phyloP scores from a whole-genome alignment of 495 filamentous ascomycete species.

The Xylaria scruposa region DNA sequence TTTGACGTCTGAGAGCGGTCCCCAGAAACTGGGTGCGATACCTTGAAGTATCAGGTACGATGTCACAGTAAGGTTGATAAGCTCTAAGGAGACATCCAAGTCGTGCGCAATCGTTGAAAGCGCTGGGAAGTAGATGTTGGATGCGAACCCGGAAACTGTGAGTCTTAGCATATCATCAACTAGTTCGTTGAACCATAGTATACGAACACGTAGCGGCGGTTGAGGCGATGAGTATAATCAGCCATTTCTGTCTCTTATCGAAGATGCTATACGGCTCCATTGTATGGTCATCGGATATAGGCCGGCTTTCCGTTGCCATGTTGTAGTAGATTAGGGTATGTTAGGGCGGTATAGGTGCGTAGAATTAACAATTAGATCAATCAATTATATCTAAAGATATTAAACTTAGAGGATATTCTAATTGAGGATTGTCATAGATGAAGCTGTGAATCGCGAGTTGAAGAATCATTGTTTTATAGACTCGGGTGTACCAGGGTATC shows the following conservation, averaged over 20 bases:
- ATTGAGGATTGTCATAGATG: background rate
- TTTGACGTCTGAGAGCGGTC: slow-evolving; percentile 54
- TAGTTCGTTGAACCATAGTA: background rate
- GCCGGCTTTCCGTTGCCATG: slow-evolving; percentile 5
- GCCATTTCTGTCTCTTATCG: slow-evolving; percentile 52
- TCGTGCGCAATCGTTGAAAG: slow-evolving; percentile 53
- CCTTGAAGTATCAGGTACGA: slow-evolving; percentile 62
- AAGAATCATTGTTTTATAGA: slow-evolving; percentile 1
- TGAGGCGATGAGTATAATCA: slow-evolving; percentile 55
- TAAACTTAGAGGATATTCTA: background rate
- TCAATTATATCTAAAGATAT: background rate
- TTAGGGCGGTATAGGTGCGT: background rate
- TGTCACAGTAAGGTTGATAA: slow-evolving; percentile 60
- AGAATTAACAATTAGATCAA: background rate
- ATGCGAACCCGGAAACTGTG: slow-evolving; percentile 61
- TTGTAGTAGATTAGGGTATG: background rate
- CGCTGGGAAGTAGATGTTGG: slow-evolving; percentile 62
- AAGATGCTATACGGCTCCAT: slow-evolving; percentile 55
- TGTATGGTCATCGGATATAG: background rate
- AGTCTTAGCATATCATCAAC: background rate
- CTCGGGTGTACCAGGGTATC: background rate
- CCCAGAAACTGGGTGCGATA: slow-evolving; percentile 59
- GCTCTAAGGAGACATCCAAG: slow-evolving; percentile 49
- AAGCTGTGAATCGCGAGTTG: background rate
- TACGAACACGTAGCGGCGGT: slow-evolving; percentile 55